Conservation (phyloP, 306 rosid genomes). For the Vachellia pachyceras region DNA sequence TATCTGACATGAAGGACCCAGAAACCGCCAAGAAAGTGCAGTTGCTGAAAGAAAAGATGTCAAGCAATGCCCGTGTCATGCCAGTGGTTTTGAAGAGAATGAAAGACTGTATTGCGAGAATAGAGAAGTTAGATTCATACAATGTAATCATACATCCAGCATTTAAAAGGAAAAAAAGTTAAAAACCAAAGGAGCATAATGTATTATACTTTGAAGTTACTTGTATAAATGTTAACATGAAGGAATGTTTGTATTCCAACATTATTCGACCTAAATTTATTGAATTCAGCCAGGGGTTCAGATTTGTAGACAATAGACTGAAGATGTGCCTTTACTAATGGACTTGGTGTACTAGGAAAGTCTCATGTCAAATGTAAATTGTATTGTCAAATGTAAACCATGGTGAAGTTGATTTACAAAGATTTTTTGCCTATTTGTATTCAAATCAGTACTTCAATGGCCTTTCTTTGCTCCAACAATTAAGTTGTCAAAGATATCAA, state of each 20-base stretch:
- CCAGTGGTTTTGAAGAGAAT: conserved; percentile 73
- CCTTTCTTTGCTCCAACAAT: too few relatives aligned
- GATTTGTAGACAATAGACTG: too few relatives aligned
- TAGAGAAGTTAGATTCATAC: conserved; percentile 68
- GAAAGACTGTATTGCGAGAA: conserved; percentile 69
- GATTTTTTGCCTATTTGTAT: too few relatives aligned
- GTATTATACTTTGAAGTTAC: conserved; percentile 12
- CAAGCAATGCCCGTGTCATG: conserved; percentile 61
- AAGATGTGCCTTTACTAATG: too few relatives aligned
- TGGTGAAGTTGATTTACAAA: too few relatives aligned
- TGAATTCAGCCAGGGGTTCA: too few relatives aligned
- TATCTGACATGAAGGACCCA: conserved; percentile 43
- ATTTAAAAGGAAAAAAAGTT: conserved; percentile 65
- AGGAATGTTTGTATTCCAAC: not conserved
- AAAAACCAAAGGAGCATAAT: conserved; percentile 46
- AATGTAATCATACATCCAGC: conserved; percentile 63
- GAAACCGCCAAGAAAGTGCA: conserved; percentile 60
- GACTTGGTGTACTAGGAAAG: too few relatives aligned
- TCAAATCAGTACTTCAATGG: too few relatives aligned
- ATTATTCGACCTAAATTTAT: too few relatives aligned
- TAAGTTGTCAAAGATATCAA: too few relatives aligned
- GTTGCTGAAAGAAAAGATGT: conserved; percentile 63
- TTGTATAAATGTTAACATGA: conserved; percentile 27
- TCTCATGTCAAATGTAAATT: too few relatives aligned
- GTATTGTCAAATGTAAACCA: too few relatives aligned